Evolutionary conservation across 1,284 basidiomycete species (phyloP).

Genomic region (Cutaneotrichosporon curvatum): DNA sequence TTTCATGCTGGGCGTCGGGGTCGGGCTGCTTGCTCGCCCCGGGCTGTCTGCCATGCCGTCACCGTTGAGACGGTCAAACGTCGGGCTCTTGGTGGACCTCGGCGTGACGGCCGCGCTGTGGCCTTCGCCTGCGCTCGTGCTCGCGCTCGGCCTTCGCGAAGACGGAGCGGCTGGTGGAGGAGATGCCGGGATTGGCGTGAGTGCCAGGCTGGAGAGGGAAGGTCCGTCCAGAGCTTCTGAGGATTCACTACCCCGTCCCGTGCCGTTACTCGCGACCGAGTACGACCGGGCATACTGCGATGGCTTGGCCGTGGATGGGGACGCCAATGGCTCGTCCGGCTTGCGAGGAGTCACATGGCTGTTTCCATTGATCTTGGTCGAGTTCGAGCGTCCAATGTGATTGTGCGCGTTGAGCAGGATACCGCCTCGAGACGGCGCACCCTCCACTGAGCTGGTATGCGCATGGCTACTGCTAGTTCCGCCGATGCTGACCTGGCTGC

Average conservation of each 20-base stretch:
- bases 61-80: too few relatives aligned
- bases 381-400: background rate
- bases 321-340: background rate
- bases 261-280: slow-evolving; percentile 1
- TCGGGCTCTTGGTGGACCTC: too few relatives aligned
- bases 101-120: too few relatives aligned
- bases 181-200: too few relatives aligned
- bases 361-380: slow-evolving; percentile 9
- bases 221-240: too few relatives aligned
- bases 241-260: background rate
- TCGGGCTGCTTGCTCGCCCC: too few relatives aligned
- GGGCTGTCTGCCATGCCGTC: too few relatives aligned
- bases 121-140: too few relatives aligned
- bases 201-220: too few relatives aligned
- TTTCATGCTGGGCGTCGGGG: too few relatives aligned
- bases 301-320: slow-evolving; percentile 1
- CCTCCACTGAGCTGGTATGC: slow-evolving; percentile 3
- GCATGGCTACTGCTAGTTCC: slow-evolving; percentile 7
- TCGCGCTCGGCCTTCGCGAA: too few relatives aligned
- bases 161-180: too few relatives aligned
- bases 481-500: slow-evolving; percentile 5
- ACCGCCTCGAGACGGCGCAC: slow-evolving; percentile 3
- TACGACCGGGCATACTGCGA: slow-evolving; percentile 1
- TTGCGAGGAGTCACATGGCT: background rate
- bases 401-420: slow-evolving; percentile 7